Evolutionary conservation across 192 early-diverging fungal species (phyloP), one percentile per base, ranked within the genome.

Genomic region (Kickxella alabastrina): DNA sequence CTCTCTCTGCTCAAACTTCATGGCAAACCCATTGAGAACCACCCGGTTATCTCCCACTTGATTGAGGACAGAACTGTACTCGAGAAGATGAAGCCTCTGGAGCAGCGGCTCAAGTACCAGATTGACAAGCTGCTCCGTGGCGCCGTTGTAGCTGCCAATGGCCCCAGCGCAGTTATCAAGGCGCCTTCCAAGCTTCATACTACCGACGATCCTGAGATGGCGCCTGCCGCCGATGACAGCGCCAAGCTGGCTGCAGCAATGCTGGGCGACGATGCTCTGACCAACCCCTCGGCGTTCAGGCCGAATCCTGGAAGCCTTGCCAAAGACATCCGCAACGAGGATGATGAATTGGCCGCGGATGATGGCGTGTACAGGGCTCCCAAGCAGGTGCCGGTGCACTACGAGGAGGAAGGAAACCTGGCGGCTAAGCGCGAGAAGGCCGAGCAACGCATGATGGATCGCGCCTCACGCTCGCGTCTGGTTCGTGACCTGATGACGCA

Each of bases 71-170:
- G 93, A 14, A 84, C 87, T 2, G 79, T 93, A n/a, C 62, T 99
- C 27, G 96, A 98, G 59, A 90, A 89, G 65, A 91, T 92, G 63
- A 88, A 87, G 58, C 96, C 96, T 0, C 68, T 98, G 19, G 96
- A 98, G 77, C 83, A 82, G 44, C 88, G 93, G 53, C 81, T 98
- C 41, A 92, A 92, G 71, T 97, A 95, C 77, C 96, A 95, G 77
- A 92, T 97, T 57, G 92, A 96, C 66, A 96, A 97, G 72, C 79
- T 98, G 19, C 81, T 96, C 25, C 79, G 83, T 34, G 67, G 77
- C 12, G 82, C 89, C 4, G 70, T 80, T 6, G 60, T 84, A 13
- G 77, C 73, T 13, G 47, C 71, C 19, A 65, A 77, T 28, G 44
- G 72, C 21, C 59, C 65, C 61, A 65, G 15, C 62, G 68, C 40